These are phyloP conservation scores for Pythium brachiatum DNA, from an alignment of 352 stramenopile genomes.

Conservation along the genomic window DNA sequence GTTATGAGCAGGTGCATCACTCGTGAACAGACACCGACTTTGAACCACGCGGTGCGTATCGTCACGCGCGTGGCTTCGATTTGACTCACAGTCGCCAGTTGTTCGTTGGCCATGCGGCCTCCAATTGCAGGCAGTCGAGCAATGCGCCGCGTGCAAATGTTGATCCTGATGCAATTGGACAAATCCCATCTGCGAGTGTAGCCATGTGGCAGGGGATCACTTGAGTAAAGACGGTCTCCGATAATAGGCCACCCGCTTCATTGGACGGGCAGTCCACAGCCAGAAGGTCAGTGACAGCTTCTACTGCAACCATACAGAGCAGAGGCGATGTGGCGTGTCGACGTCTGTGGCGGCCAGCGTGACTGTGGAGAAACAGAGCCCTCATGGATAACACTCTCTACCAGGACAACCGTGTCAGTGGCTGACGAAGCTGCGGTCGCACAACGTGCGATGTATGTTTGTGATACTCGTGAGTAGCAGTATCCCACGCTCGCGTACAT, in stretches of 20 bases:
- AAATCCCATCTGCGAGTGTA: background rate
- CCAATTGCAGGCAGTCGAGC: background rate
- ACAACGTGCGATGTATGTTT: too few species aligned
- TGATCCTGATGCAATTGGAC: background rate
- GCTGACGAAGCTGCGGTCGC: background rate
- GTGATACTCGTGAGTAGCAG: too few species aligned
- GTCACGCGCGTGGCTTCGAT: too few species aligned
- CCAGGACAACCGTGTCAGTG: background rate
- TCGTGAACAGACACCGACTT: too few species aligned
- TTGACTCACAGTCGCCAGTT: background rate
- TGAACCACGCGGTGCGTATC: too few species aligned
- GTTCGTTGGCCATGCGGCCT: background rate
- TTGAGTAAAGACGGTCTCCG: slow-evolving; percentile 1
- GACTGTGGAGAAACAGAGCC: background rate
- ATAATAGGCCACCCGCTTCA: background rate
- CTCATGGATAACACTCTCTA: background rate
- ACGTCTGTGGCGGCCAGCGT: background rate
- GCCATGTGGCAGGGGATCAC: background rate
- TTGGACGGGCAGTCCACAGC: background rate
- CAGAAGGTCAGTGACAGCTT: background rate
- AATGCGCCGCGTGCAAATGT: background rate
- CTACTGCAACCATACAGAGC: background rate
- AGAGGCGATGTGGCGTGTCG: background rate
- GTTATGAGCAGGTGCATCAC: background rate
- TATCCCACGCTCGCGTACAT: too few species aligned